Conservation (phyloP, 257 asterid species). For the Coffea eugenioides region DNA sequence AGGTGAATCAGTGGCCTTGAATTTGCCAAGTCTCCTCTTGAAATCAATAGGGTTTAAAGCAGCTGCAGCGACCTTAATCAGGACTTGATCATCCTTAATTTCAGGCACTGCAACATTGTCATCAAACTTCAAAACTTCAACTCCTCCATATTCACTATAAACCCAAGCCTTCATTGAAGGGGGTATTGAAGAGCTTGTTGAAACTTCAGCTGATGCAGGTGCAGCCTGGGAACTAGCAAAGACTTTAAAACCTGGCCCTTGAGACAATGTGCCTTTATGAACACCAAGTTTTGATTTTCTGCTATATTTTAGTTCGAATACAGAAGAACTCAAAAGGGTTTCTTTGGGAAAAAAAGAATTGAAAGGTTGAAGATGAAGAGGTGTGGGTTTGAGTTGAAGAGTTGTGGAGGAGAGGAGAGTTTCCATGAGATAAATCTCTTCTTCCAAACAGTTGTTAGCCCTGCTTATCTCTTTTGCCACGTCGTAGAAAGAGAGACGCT, state of each 20-base stretch:
- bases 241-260: constrained; percentile 25
- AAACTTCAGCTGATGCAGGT: constrained; percentile 38
- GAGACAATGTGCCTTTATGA: constrained; percentile 14
- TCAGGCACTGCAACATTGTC: constrained; percentile 57
- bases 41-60: constrained; percentile 88
- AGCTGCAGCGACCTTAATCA: constrained; percentile 83
- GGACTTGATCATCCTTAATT: constrained; percentile 66
- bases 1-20: constrained; percentile 89
- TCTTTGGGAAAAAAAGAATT: constrained; percentile 14
- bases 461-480: constrained; percentile 9
- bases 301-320: constrained; percentile 16
- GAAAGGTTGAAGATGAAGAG: constrained; percentile 25
- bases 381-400: constrained; percentile 35
- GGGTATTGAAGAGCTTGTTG: constrained; percentile 46
- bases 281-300: constrained; percentile 16
- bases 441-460: neutral
- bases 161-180: constrained; percentile 84
- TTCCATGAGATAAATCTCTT: constrained; percentile 42
- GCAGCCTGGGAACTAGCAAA: constrained; percentile 63
- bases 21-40: constrained; percentile 74
- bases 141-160: constrained; percentile 72
- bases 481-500: neutral
- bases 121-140: constrained; percentile 69
- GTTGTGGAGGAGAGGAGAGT: constrained; percentile 59
- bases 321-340: constrained; percentile 27